A percentile compares a stretch with the other conserved stretches of the same genome.
phyloP scores from a whole-genome alignment of 805 yeast genomes.

The Candida pseudoglaebosa region DNA sequence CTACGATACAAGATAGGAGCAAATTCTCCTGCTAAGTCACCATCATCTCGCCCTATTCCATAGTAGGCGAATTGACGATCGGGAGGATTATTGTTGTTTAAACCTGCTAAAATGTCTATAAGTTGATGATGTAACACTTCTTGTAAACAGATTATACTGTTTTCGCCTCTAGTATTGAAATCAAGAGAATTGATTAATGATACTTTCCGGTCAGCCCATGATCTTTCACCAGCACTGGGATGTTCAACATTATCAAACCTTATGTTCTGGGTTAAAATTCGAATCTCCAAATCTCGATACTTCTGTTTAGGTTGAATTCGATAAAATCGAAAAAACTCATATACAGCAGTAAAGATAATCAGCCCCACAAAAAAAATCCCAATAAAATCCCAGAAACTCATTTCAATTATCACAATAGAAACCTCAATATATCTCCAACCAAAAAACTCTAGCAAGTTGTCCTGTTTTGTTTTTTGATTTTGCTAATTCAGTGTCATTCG shows the following conservation, averaged over 20 bases:
- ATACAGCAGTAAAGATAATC: background rate
- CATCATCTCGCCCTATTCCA: conserved; percentile 36
- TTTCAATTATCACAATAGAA: no score
- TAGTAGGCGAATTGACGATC: conserved; percentile 27
- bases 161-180: conserved; percentile 15
- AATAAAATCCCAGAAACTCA: no score
- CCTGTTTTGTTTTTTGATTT: no score
- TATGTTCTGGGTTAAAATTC: conserved; percentile 43
- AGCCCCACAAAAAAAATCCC: no score
- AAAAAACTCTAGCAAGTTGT: no score
- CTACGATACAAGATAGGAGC: conserved; percentile 34
- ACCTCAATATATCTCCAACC: no score
- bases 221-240: conserved; percentile 35
- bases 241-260: conserved; percentile 35
- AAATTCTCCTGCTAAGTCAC: conserved; percentile 26
- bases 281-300: conserved; percentile 14
- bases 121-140: conserved; percentile 38
- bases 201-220: conserved; percentile 41
- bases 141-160: conserved; percentile 40
- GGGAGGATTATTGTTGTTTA: conserved; percentile 13
- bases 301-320: no score
- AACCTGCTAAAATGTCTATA: conserved; percentile 25
- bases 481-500: no score
- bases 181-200: conserved; percentile 37
- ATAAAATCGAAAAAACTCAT: no score